Percentiles rank a stretch among this genome's conserved stretches.
Conservation (phyloP, 805 yeast genomes). For the Ogataea glucozyma region DNA sequence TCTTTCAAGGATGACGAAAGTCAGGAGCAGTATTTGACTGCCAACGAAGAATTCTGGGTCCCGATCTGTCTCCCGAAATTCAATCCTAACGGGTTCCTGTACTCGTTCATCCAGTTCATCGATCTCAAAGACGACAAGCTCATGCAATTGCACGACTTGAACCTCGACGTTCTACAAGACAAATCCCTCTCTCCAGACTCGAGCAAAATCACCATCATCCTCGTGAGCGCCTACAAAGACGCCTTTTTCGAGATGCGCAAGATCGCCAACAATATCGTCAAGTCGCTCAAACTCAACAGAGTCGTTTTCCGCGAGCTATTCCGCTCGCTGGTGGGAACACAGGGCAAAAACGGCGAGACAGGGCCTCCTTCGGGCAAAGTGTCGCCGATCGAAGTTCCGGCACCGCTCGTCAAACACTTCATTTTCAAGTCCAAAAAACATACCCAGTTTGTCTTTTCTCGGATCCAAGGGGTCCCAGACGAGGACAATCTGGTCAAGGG, state of each 20-base stretch:
- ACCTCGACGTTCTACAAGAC: constrained; percentile 20
- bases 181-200: constrained; percentile 21
- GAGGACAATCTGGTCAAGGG: constrained; percentile 22
- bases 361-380: constrained; percentile 39
- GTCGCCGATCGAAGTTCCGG: constrained; percentile 53
- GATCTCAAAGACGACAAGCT: constrained; percentile 37
- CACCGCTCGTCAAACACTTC: constrained; percentile 70
- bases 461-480: constrained; percentile 22
- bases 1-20: constrained; percentile 32
- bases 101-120: constrained; percentile 71
- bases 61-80: constrained; percentile 92
- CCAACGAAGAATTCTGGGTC: constrained; percentile 81
- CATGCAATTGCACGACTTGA: constrained; percentile 33
- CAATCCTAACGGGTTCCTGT: constrained; percentile 83
- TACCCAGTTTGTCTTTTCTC: constrained; percentile 56
- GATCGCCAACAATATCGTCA: constrained; percentile 53
- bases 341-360: constrained; percentile 30
- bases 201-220: constrained; percentile 41
- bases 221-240: constrained; percentile 72
- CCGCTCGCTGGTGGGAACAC: constrained; percentile 32
- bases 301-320: constrained; percentile 33
- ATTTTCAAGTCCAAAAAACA: constrained; percentile 69
- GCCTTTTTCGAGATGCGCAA: constrained; percentile 75
- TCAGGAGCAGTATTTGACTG: constrained; percentile 24
- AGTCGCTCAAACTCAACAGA: constrained; percentile 40